Percentiles rank a stretch among this genome's conserved stretches.
Evolutionary conservation across 106 monocot species (phyloP).

Genomic region (Ottelia alismoides): DNA sequence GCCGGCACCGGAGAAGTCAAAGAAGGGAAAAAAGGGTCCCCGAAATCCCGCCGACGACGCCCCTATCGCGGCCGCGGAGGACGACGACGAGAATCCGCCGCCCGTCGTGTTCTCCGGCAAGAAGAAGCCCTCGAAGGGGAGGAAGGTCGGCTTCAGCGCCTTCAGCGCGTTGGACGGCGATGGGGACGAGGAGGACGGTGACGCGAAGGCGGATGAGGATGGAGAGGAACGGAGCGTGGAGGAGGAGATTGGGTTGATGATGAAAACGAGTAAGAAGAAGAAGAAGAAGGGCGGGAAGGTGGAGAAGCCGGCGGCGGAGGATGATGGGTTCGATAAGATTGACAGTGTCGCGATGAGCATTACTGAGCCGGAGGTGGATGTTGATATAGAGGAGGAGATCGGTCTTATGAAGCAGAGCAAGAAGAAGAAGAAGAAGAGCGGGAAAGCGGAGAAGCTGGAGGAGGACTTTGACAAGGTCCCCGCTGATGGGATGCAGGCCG

Average conservation of each 20-base stretch:
- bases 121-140: slow-evolving; percentile 75
- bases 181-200: slow-evolving; percentile 23
- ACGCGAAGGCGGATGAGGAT: neutral
- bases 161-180: slow-evolving; percentile 31
- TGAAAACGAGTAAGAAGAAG: slow-evolving; percentile 20
- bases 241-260: slow-evolving; percentile 15
- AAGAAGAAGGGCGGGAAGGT: slow-evolving; percentile 25
- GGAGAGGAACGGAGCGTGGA: neutral
- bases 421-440: slow-evolving; percentile 53
- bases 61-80: slow-evolving; percentile 2
- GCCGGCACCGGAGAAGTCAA: slow-evolving; percentile 4
- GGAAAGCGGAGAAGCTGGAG: slow-evolving; percentile 10
- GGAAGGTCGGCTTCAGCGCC: slow-evolving; percentile 46
- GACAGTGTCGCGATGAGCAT: slow-evolving; percentile 15
- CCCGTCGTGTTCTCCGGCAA: slow-evolving; percentile 53
- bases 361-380: slow-evolving; percentile 19
- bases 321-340: neutral
- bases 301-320: neutral
- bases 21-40: slow-evolving; percentile 2
- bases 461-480: neutral
- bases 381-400: slow-evolving; percentile 1
- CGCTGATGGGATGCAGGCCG: too few relatives aligned
- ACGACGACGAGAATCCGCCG: slow-evolving; percentile 21
- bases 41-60: slow-evolving; percentile 1
- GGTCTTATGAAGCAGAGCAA: slow-evolving; percentile 12